Percentiles rank a stretch among this genome's conserved stretches.
These are phyloP conservation scores for Sordaria brevicollis DNA, from an alignment of 495 filamentous ascomycete genomes.

Conservation along the genomic window DNA sequence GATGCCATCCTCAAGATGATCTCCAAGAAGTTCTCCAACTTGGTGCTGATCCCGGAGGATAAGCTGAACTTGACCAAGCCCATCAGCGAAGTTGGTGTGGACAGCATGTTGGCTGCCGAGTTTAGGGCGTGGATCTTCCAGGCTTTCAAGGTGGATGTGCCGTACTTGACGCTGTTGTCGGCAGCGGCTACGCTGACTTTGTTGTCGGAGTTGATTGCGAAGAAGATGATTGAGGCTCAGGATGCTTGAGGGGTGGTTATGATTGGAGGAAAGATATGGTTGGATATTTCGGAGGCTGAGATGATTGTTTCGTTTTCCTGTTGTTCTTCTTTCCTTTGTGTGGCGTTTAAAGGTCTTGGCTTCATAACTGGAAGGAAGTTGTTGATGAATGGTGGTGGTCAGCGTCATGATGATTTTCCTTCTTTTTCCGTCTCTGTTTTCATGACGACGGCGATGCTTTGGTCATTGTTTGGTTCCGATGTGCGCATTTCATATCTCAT, in stretches of 20 bases:
- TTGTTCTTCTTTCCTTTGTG: not conserved
- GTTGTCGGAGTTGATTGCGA: not conserved
- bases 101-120: constrained; percentile 40
- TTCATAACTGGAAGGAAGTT: not conserved
- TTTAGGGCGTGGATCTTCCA: constrained; percentile 38
- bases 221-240: not conserved
- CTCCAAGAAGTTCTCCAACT: constrained; percentile 18
- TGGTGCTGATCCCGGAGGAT: constrained; percentile 20
- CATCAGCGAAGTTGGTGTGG: constrained; percentile 31
- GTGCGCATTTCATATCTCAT: not conserved
- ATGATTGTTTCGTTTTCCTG: not conserved
- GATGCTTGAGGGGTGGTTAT: constrained; percentile 6
- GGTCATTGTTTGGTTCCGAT: not conserved
- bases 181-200: constrained; percentile 1
- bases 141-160: constrained; percentile 28
- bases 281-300: not conserved
- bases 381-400: not conserved
- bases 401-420: not conserved
- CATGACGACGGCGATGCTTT: not conserved
- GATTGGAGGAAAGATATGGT: not conserved
- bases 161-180: constrained; percentile 26
- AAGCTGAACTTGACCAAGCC: constrained; percentile 15
- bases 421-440: not conserved
- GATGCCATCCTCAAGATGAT: constrained; percentile 11
- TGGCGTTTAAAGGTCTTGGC: not conserved